Evolutionary conservation across 305 asterid species (phyloP).

Genomic region (Fraxinus baroniana): DNA sequence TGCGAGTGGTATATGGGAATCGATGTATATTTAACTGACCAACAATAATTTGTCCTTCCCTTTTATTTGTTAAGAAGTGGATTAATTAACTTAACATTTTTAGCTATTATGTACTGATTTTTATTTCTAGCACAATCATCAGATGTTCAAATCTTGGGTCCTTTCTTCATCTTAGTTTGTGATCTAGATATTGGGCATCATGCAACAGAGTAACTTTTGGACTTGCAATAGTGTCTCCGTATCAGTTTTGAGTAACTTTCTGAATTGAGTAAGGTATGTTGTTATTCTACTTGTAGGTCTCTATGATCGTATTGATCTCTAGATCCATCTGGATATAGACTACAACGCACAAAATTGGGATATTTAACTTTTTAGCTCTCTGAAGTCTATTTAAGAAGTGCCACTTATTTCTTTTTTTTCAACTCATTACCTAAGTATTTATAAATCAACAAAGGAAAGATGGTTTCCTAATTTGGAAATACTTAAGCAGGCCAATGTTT

Average conservation of each 20-base stretch:
- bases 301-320: not conserved
- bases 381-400: not conserved
- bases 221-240: not conserved
- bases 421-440: not conserved
- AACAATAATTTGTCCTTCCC: not conserved
- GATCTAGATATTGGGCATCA: not conserved
- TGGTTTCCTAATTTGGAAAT: constrained; percentile 3
- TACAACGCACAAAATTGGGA: not conserved
- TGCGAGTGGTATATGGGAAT: not conserved
- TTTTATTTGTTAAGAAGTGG: not conserved
- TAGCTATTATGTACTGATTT: not conserved
- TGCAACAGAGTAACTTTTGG: not conserved
- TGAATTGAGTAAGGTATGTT: not conserved
- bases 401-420: not conserved
- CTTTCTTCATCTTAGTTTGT: too few species aligned
- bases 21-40: not conserved
- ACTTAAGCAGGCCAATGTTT: not conserved
- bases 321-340: not conserved
- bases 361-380: not conserved
- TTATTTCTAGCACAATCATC: not conserved
- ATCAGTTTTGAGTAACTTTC: not conserved
- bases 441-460: not conserved
- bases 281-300: not conserved
- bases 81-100: not conserved
- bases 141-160: not conserved